phyloP scores from a whole-genome alignment of 2,329 filamentous ascomycete species.

The Epichloe amarillans region DNA sequence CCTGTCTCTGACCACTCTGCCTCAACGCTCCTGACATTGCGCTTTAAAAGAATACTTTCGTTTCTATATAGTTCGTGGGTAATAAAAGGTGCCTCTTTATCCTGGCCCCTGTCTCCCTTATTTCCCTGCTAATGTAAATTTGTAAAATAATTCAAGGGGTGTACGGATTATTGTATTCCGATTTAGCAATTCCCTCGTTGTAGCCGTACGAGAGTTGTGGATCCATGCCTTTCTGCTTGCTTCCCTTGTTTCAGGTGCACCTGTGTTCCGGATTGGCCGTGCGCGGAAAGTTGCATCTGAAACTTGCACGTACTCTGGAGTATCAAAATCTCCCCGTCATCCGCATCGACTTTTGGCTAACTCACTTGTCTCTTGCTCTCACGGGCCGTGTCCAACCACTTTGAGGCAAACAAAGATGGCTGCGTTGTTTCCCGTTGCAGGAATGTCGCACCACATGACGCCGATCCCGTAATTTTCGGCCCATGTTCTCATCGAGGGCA shows the following conservation, averaged over 20 bases:
- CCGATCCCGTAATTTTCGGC: slow-evolving; percentile 28
- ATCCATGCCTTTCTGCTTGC: slow-evolving; percentile 41
- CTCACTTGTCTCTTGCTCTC: slow-evolving; percentile 30
- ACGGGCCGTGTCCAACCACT: slow-evolving; percentile 26
- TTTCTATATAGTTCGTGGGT: too few relatives aligned
- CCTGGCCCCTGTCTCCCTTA: too few relatives aligned
- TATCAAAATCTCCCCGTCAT: slow-evolving; percentile 3
- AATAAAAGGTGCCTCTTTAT: too few relatives aligned
- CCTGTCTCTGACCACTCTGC: too few relatives aligned
- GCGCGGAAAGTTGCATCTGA: too few relatives aligned
- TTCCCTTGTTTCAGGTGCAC: slow-evolving; percentile 25
- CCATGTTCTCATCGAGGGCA: slow-evolving; percentile 31
- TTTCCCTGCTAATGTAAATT: too few relatives aligned
- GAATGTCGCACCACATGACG: slow-evolving; percentile 35
- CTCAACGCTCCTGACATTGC: too few relatives aligned
- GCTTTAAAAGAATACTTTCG: too few relatives aligned
- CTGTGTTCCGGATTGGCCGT: neutral
- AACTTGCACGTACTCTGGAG: slow-evolving; percentile 1
- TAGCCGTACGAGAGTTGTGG: slow-evolving; percentile 43
- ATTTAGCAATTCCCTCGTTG: slow-evolving; percentile 26
- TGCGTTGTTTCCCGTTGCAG: neutral
- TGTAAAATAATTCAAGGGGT: too few relatives aligned
- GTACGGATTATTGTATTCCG: too few relatives aligned
- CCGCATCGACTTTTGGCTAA: slow-evolving; percentile 43
- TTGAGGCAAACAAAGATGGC: slow-evolving; percentile 9